Percentiles rank a stretch among this genome's conserved stretches.
Conservation (phyloP, 1,284 basidiomycete species). For the Chondrostereum purpureum region DNA sequence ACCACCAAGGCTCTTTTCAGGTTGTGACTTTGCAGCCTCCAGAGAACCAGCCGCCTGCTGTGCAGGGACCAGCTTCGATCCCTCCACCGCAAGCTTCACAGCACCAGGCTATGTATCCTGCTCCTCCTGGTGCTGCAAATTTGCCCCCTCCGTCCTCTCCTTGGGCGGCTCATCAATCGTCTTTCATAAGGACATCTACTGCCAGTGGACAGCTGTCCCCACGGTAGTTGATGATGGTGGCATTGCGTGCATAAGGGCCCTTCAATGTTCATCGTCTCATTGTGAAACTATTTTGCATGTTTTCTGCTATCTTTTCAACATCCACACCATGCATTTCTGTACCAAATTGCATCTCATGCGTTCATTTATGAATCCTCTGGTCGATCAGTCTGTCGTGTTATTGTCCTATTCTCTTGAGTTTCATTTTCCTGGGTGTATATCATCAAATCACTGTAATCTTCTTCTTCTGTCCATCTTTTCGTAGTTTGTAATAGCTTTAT, state of each 20-base stretch:
- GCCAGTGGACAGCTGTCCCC: conserved; percentile 1
- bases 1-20: conserved; percentile 54
- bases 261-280: no score
- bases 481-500: no score
- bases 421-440: neutral
- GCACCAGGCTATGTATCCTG: conserved; percentile 11
- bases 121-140: conserved; percentile 26
- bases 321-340: no score
- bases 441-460: neutral
- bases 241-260: no score
- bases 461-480: no score
- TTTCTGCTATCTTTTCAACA: no score
- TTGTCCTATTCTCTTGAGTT: no score
- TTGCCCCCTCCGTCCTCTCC: conserved; percentile 16
- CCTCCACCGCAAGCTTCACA: conserved; percentile 34
- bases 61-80: conserved; percentile 14
- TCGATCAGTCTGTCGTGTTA: no score
- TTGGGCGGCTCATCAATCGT: conserved; percentile 41
- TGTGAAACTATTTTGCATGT: no score
- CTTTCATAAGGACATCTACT: conserved; percentile 38
- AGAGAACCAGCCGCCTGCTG: conserved; percentile 15
- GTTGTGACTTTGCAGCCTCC: conserved; percentile 28
- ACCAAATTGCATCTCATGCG: no score
- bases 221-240: conserved; percentile 5
- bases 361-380: no score